Evolutionary conservation across 1,284 basidiomycete genomes (phyloP), one percentile per base, ranked within the genome.

Genomic region (Moesziomyces globuligerus): DNA sequence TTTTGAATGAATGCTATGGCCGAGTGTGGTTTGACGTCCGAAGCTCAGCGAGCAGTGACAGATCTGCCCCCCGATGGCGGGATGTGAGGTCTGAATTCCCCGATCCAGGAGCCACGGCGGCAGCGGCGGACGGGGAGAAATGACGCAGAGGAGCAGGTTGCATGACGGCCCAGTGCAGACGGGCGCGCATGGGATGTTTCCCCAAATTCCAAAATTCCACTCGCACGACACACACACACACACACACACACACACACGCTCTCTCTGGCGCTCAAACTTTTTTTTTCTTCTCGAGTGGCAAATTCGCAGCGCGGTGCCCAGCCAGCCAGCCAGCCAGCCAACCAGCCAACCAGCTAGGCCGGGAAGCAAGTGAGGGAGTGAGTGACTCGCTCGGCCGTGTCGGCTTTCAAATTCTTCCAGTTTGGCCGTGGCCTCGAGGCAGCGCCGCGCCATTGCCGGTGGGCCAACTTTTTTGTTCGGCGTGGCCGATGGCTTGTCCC

Each of bases 221-320:
- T 46, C 51, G 51, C 23, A 46, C 51, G 51, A 46, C 9, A 54
- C 3, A 10, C 47, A 38, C 26, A n/a, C n/a, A n/a, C n/a, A n/a
- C n/a, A n/a, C n/a, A n/a, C n/a, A n/a, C n/a, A n/a, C n/a, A n/a
- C n/a, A n/a, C n/a, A n/a, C n/a, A n/a, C n/a, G n/a, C n/a, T n/a
- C n/a, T n/a, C n/a, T n/a, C n/a, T 21, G 48, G 39, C 26, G 29
- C 40, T 41, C 38, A 49, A 49, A 34, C 40, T 34, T 42, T 29
- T 20, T 17, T 17, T 49, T 49, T 34, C 46, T 39, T 37, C 46
- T 39, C 39, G 34, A 23, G 15, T n/a, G 15, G 17, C 24, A 23
- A 43, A 5, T n/a, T 26, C 17, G n/a, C n/a, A n/a, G n/a, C n/a
- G n/a, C n/a, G n/a, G n/a, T n/a, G n/a, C n/a, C n/a, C n/a, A n/a